Conservation (phyloP, 2,329 filamentous ascomycete species). For the Penicillium sp. region DNA sequence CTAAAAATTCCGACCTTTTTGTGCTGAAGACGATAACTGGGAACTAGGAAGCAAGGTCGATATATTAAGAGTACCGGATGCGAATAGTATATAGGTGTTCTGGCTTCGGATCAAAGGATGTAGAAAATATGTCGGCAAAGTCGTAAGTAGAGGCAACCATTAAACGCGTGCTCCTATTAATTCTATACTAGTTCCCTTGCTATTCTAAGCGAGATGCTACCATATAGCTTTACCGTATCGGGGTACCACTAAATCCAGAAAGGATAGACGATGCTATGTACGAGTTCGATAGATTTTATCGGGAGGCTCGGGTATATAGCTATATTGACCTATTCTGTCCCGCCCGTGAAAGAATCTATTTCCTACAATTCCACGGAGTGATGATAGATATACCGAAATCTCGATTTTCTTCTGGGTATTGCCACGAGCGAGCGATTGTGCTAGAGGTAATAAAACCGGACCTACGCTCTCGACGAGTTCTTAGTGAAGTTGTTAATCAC, state of each 20-base stretch:
- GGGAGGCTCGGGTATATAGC: not conserved
- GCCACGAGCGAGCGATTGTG: not conserved
- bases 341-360: not conserved
- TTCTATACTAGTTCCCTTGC: not conserved
- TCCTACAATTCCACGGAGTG: not conserved
- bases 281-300: not conserved
- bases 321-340: not conserved
- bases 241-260: not conserved
- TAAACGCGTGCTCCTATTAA: not conserved
- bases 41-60: not conserved
- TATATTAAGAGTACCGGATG: not conserved
- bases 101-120: not conserved
- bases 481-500: not conserved
- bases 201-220: not conserved
- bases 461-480: not conserved
- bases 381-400: not conserved
- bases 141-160: not conserved
- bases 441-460: not conserved
- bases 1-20: not conserved
- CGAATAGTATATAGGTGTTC: not conserved
- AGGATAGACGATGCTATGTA: not conserved
- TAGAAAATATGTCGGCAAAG: not conserved
- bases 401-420: conserved; percentile 1
- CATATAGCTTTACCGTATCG: not conserved
- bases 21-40: not conserved